phyloP scores from a whole-genome alignment of 2,329 filamentous ascomycete species.

The Phoma sp. region DNA sequence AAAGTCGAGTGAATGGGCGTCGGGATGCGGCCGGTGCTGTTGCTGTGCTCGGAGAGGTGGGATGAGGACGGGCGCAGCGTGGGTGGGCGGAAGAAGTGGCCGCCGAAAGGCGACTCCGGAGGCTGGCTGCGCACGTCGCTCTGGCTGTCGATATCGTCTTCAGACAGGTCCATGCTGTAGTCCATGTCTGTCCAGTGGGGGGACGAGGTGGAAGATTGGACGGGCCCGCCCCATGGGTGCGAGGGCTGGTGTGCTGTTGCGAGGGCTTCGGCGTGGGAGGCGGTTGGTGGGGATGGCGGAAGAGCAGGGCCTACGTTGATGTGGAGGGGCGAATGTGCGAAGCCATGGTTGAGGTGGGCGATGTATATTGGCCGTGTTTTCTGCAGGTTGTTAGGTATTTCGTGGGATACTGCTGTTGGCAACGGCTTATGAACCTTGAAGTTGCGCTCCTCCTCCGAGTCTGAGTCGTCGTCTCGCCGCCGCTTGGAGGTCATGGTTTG shows the following conservation, averaged over 20 bases:
- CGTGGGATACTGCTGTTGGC: neutral
- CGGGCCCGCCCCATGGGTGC: conserved; percentile 18
- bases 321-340: conserved; percentile 23
- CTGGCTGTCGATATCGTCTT: conserved; percentile 36
- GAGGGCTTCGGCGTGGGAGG: conserved; percentile 36
- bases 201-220: conserved; percentile 21
- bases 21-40: conserved; percentile 42
- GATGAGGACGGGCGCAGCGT: conserved; percentile 43
- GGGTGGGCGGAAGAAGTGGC: conserved; percentile 40
- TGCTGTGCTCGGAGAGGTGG: conserved; percentile 22
- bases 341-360: conserved; percentile 26
- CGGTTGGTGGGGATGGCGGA: conserved; percentile 36
- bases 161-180: conserved; percentile 47
- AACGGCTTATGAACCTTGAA: conserved; percentile 33
- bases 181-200: conserved; percentile 29
- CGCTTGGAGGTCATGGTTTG: conserved; percentile 40
- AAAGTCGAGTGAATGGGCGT: conserved; percentile 50
- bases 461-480: conserved; percentile 42
- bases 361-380: conserved; percentile 38
- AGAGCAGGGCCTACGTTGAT: conserved; percentile 32
- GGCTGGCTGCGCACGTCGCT: conserved; percentile 43
- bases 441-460: conserved; percentile 40
- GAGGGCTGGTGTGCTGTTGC: conserved; percentile 28
- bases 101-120: conserved; percentile 41
- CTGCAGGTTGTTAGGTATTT: conserved; percentile 23